A percentile compares a stretch with the other conserved stretches of the same genome.
Evolutionary conservation across 1,284 basidiomycete species (phyloP).

Genomic region (Cutaneotrichosporon arboriforme): DNA sequence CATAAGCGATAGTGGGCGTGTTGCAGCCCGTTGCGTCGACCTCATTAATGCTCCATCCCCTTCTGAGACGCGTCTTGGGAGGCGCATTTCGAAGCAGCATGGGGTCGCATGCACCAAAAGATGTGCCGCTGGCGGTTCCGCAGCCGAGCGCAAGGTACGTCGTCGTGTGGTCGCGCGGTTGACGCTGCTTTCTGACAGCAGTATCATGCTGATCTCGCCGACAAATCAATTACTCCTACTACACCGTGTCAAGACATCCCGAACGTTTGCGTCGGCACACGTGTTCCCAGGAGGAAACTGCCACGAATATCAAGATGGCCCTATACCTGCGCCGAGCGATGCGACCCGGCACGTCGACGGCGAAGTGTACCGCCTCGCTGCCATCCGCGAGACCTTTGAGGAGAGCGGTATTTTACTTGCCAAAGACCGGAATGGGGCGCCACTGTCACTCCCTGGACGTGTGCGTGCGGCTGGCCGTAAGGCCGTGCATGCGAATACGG

Average conservation of each 20-base stretch:
- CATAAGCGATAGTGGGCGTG: no score
- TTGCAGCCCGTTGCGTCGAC: no score
- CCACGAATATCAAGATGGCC: constrained; percentile 39
- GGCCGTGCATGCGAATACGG: constrained; percentile 13
- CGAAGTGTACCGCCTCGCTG: constrained; percentile 10
- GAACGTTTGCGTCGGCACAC: constrained; percentile 53
- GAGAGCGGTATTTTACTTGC: constrained; percentile 18
- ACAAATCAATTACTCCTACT: constrained; percentile 38
- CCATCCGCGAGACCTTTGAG: constrained; percentile 20
- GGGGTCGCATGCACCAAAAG: no score
- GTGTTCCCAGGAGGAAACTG: constrained; percentile 48
- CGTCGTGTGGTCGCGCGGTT: no score
- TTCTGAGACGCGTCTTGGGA: no score
- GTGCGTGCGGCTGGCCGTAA: constrained; percentile 10
- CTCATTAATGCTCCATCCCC: no score
- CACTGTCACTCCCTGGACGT: constrained; percentile 2
- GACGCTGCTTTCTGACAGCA: background rate
- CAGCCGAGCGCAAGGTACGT: no score
- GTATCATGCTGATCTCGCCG: constrained; percentile 36
- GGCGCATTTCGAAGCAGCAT: no score
- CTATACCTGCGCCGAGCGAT: constrained; percentile 3
- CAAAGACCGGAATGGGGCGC: background rate
- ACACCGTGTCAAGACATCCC: constrained; percentile 44
- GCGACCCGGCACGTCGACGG: constrained; percentile 10
- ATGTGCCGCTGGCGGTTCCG: no score